Evolutionary conservation across 2,329 filamentous ascomycete genomes (phyloP).

Genomic region (Apiospora hydei): DNA sequence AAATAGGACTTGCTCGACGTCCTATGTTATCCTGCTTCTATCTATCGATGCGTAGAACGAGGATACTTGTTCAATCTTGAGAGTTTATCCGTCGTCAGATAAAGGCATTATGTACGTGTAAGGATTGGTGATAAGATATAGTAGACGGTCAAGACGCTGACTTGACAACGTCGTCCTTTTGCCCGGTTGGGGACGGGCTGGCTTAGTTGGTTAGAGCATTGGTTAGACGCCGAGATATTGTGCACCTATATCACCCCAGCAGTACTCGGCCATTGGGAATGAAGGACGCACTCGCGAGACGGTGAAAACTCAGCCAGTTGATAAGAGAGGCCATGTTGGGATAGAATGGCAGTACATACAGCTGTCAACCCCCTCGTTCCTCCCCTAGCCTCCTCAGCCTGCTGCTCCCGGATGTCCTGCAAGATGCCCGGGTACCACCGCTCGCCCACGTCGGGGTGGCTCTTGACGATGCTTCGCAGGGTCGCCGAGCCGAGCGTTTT

Average conservation of each 20-base stretch:
- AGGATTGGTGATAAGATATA: neutral
- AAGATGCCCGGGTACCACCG: constrained; percentile 76
- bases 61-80: too few relatives aligned
- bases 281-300: neutral
- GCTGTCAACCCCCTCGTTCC: constrained; percentile 1
- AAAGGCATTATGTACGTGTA: too few relatives aligned
- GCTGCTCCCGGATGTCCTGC: constrained; percentile 64
- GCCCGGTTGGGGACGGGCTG: neutral
- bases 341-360: neutral
- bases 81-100: too few relatives aligned
- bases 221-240: too few relatives aligned
- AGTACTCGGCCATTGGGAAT: too few relatives aligned
- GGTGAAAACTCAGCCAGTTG: neutral
- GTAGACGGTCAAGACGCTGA: neutral
- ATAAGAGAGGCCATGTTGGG: neutral
- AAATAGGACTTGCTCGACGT: too few relatives aligned
- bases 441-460: constrained; percentile 86
- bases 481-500: constrained; percentile 82
- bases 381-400: constrained; percentile 50
- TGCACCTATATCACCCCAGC: too few relatives aligned
- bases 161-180: neutral
- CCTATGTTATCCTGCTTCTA: too few relatives aligned
- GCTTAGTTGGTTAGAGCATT: neutral
- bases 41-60: too few relatives aligned
- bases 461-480: constrained; percentile 83